Conservation (phyloP, 2,329 filamentous ascomycete species). For the Pseudocercospora pini-densiflorae region DNA sequence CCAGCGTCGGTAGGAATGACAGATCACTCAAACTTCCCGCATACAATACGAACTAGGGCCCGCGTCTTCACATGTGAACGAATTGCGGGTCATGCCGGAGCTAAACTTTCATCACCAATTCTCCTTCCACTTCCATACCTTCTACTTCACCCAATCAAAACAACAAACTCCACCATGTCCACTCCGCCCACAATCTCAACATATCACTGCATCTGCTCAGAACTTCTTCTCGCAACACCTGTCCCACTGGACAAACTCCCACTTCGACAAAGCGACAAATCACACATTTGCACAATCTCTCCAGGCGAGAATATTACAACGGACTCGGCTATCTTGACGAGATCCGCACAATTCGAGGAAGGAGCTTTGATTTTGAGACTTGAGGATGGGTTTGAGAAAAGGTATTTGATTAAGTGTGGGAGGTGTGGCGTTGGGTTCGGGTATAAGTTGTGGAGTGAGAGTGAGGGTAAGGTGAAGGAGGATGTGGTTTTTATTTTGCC, state of each 20-base stretch:
- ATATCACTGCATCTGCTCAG: slow-evolving; percentile 69
- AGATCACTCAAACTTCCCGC: no score
- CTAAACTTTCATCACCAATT: background rate
- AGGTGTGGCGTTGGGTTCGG: slow-evolving; percentile 65
- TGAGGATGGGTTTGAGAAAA: slow-evolving; percentile 69
- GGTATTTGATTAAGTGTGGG: slow-evolving; percentile 62
- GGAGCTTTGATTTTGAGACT: slow-evolving; percentile 33
- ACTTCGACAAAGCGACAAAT: slow-evolving; percentile 57
- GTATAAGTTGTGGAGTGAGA: slow-evolving; percentile 60
- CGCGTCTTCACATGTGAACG: background rate
- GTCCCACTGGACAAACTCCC: slow-evolving; percentile 59
- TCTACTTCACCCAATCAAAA: background rate
- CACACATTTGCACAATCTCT: slow-evolving; percentile 61
- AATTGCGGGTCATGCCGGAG: background rate
- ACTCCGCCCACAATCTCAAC: slow-evolving; percentile 40
- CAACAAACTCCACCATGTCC: background rate
- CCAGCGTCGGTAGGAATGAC: no score
- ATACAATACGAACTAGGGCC: no score
- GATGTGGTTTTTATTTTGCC: slow-evolving; percentile 65
- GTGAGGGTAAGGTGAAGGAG: slow-evolving; percentile 44
- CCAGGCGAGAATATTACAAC: slow-evolving; percentile 22
- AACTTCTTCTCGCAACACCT: slow-evolving; percentile 66
- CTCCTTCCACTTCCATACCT: background rate
- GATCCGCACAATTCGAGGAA: slow-evolving; percentile 19
- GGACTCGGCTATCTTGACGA: slow-evolving; percentile 28